Evolutionary conservation across 2,329 filamentous ascomycete species (phyloP).

Genomic region (Aspergillus hiratsukae): DNA sequence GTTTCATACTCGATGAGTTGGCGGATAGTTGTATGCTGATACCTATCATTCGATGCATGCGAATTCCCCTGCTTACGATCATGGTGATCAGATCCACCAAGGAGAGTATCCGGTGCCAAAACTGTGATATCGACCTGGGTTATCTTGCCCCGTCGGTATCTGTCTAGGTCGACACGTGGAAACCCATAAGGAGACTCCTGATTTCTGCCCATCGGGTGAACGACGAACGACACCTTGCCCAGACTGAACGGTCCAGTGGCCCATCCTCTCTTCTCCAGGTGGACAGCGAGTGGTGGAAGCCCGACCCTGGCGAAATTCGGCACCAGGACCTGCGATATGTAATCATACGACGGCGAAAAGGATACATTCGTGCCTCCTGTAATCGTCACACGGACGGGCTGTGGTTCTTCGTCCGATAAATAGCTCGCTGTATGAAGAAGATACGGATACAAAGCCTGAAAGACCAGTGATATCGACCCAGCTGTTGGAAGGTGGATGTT

Average conservation of each 20-base stretch:
- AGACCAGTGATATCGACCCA: conserved; percentile 52
- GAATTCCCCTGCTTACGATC: not conserved
- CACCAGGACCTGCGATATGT: conserved; percentile 51
- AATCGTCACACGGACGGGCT: conserved; percentile 40
- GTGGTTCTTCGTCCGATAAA: conserved; percentile 1
- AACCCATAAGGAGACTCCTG: conserved; percentile 16
- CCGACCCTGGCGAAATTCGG: conserved; percentile 51
- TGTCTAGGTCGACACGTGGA: conserved; percentile 29
- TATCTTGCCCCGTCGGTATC: conserved; percentile 26
- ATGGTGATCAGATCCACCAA: not conserved
- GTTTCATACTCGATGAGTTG: conserved; percentile 22
- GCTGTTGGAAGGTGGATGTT: conserved; percentile 45
- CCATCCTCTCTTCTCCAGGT: conserved; percentile 52
- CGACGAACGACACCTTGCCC: conserved; percentile 47
- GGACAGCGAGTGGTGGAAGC: conserved; percentile 42
- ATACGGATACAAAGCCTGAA: conserved; percentile 58
- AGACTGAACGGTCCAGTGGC: conserved; percentile 42
- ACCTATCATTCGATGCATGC: not conserved
- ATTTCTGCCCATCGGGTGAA: conserved; percentile 37
- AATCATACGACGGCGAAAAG: conserved; percentile 53
- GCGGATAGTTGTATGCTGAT: conserved; percentile 13
- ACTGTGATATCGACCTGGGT: conserved; percentile 37
- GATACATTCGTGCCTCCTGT: conserved; percentile 57
- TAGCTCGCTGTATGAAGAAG: conserved; percentile 43
- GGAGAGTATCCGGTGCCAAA: conserved; percentile 32